Conservation (phyloP, 2,329 filamentous ascomycete genomes). For the Paradendryphiella salina region DNA sequence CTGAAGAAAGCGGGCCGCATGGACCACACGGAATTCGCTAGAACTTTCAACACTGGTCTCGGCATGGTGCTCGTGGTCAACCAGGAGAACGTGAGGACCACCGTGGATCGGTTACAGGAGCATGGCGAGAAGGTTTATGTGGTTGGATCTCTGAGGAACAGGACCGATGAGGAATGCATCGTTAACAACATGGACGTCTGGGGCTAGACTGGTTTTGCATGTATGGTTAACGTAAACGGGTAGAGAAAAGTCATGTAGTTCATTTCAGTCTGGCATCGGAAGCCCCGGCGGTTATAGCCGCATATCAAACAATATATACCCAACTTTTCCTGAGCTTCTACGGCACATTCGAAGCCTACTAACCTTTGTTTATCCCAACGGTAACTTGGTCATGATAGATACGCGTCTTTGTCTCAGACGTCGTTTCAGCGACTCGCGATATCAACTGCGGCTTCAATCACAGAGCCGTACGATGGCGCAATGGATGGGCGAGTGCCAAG, state of each 20-base stretch:
- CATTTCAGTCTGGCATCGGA: slow-evolving; percentile 7
- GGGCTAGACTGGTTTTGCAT: slow-evolving; percentile 34
- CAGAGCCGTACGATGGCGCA: slow-evolving; percentile 4
- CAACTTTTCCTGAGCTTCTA: slow-evolving; percentile 10
- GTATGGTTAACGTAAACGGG: neutral
- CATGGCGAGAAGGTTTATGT: slow-evolving; percentile 76
- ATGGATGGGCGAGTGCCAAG: neutral
- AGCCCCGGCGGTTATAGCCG: slow-evolving; percentile 5
- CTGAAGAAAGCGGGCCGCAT: slow-evolving; percentile 75
- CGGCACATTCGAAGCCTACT: neutral
- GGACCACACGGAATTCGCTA: slow-evolving; percentile 75
- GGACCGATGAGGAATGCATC: slow-evolving; percentile 59
- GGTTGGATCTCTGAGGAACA: slow-evolving; percentile 71
- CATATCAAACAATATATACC: slow-evolving; percentile 17
- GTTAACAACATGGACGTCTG: slow-evolving; percentile 62
- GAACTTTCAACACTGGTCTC: slow-evolving; percentile 92
- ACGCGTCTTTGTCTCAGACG: slow-evolving; percentile 2
- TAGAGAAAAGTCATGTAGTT: slow-evolving; percentile 1
- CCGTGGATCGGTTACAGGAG: slow-evolving; percentile 62
- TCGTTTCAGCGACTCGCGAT: neutral
- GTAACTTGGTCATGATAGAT: neutral
- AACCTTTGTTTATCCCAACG: neutral
- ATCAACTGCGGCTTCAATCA: neutral
- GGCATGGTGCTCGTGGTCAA: slow-evolving; percentile 91
- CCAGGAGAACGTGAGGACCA: slow-evolving; percentile 63